phyloP scores from a whole-genome alignment of 2,329 filamentous ascomycete genomes.

The Monosporascus sp. region DNA sequence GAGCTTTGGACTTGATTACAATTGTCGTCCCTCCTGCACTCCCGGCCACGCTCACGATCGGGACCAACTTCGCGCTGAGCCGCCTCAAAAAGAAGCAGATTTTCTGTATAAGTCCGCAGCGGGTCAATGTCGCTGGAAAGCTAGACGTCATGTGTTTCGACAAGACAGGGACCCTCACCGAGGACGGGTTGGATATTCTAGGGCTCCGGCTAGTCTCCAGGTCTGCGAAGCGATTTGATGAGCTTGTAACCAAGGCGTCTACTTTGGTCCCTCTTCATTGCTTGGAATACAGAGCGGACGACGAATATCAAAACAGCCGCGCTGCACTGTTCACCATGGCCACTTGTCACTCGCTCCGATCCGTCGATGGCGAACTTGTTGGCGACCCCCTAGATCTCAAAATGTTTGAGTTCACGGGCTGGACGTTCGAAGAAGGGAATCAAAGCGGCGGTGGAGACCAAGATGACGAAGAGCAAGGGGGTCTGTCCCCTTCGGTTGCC shows the following conservation, averaged over 20 bases:
- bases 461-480: constrained; percentile 69
- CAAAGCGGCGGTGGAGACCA: constrained; percentile 54
- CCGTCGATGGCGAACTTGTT: constrained; percentile 81
- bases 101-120: constrained; percentile 95
- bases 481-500: constrained; percentile 82
- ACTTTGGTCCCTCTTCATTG: constrained; percentile 46
- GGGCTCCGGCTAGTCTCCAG: constrained; percentile 75
- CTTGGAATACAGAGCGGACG: constrained; percentile 23
- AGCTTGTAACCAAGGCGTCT: constrained; percentile 63
- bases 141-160: constrained; percentile 96
- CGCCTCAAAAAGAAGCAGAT: constrained; percentile 85
- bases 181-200: constrained; percentile 91
- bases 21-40: constrained; percentile 95
- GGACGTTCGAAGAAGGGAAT: constrained; percentile 86
- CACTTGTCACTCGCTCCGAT: constrained; percentile 86
- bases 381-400: constrained; percentile 94
- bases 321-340: constrained; percentile 91
- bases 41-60: constrained; percentile 91
- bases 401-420: constrained; percentile 96
- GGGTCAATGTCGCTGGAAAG: constrained; percentile 95
- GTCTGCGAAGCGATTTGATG: constrained; percentile 60
- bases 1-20: constrained; percentile 91
- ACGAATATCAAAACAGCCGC: constrained; percentile 31
- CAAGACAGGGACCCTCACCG: constrained; percentile 96
- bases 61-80: constrained; percentile 87